Conservation (phyloP, 2,329 filamentous ascomycete genomes). For the Rosellinia necatrix region DNA sequence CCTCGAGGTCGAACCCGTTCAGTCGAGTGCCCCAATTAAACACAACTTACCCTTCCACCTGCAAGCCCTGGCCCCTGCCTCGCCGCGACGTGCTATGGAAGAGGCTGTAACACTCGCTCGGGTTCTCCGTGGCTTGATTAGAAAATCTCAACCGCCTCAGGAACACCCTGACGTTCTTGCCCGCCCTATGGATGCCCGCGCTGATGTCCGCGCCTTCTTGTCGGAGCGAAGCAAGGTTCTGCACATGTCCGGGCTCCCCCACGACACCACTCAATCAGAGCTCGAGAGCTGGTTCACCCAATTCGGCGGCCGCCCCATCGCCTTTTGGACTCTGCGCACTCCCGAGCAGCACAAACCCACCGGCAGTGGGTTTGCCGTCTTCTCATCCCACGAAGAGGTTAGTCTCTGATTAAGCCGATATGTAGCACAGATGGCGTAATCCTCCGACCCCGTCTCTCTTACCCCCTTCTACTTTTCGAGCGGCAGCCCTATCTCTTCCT, state of each 20-base stretch:
- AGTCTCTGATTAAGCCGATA: conserved; percentile 43
- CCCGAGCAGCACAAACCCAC: conserved; percentile 99
- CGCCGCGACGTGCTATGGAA: conserved; percentile 94
- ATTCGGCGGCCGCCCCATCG: conserved; percentile 95
- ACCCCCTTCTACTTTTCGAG: background rate
- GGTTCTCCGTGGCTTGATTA: conserved; percentile 88
- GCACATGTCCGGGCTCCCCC: conserved; percentile 95
- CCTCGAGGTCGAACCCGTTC: conserved; percentile 95
- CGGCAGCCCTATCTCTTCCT: background rate
- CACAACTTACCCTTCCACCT: conserved; percentile 98
- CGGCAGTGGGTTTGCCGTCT: conserved; percentile 95
- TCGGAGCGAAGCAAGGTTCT: conserved; percentile 97
- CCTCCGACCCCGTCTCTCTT: background rate
- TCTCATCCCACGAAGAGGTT: conserved; percentile 98
- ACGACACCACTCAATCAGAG: conserved; percentile 98
- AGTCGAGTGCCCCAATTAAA: conserved; percentile 97
- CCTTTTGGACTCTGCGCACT: conserved; percentile 97
- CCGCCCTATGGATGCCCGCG: conserved; percentile 93
- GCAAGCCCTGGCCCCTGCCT: conserved; percentile 92
- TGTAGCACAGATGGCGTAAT: background rate
- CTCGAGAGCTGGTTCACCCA: conserved; percentile 99
- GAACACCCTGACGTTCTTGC: conserved; percentile 95
- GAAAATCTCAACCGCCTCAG: conserved; percentile 92
- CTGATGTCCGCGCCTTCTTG: conserved; percentile 94
- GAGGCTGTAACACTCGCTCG: conserved; percentile 93